Percentiles rank a stretch among this genome's conserved stretches.
phyloP scores from a whole-genome alignment of 1,284 basidiomycete genomes.

The Ceratobasidium papillatum region DNA sequence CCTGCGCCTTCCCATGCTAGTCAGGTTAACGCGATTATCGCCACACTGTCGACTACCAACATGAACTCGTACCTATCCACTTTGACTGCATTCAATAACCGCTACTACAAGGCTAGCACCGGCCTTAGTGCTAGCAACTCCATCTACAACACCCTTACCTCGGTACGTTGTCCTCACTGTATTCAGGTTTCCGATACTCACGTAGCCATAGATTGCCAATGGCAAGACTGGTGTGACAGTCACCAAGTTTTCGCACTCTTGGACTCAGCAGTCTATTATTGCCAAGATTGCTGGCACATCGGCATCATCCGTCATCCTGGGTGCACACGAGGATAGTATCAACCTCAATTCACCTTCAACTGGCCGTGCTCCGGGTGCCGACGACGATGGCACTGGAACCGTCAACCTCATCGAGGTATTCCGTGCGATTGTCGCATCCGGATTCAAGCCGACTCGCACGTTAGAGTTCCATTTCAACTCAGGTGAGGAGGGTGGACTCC shows the following conservation, averaged over 20 bases:
- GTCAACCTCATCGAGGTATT: constrained; percentile 72
- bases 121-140: constrained; percentile 56
- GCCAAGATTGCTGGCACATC: constrained; percentile 58
- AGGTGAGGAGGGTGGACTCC: constrained; percentile 41
- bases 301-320: constrained; percentile 63
- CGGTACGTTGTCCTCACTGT: constrained; percentile 3
- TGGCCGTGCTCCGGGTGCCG: constrained; percentile 69
- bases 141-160: constrained; percentile 48
- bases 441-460: constrained; percentile 62
- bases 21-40: constrained; percentile 54
- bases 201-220: constrained; percentile 52
- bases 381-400: constrained; percentile 75
- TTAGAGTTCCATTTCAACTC: constrained; percentile 75
- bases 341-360: constrained; percentile 34
- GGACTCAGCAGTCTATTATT: constrained; percentile 72
- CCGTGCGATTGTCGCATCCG: constrained; percentile 61
- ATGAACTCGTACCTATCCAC: constrained; percentile 56
- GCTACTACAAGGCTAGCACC: constrained; percentile 58
- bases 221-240: constrained; percentile 59
- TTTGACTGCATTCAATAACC: constrained; percentile 59
- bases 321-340: constrained; percentile 61
- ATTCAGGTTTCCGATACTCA: constrained; percentile 20
- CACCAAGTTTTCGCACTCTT: constrained; percentile 66
- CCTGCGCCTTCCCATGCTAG: constrained; percentile 55
- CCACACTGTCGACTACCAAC: constrained; percentile 55